Evolutionary conservation across 164 flowering plant species (phyloP), one percentile per base, ranked within the genome.

Genomic region (Dillenia suffruticosa): DNA sequence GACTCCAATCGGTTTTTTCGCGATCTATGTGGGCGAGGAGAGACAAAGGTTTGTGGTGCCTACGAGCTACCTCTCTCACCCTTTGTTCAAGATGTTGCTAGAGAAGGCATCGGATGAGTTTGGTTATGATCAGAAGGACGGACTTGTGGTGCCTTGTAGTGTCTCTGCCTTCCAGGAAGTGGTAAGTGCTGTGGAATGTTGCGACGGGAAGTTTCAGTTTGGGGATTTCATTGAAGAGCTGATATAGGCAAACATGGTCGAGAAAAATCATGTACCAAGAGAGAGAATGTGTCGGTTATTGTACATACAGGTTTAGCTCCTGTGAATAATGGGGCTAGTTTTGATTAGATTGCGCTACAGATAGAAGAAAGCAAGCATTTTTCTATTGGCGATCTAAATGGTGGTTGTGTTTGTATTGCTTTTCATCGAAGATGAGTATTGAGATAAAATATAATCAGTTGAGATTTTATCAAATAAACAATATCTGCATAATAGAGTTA

Each of bases 71-170:
- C 82, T 93, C 1, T 72, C 82, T 4, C 98, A 93, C 53, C 98
- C 98, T 17, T 76, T 93, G 11, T 88, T 93, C 84, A 90, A 78
- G 74, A 93, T 93, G 77, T 44, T 93, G 83, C 58, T 93, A 40
- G 90, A 93, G 68, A 90, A 90, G 70, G 82, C 96, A 0, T 76
- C 68, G 22, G 58, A 85, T 44, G 98, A 90, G 69, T 93, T 72
- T 55, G 93, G 96, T 1, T 85, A 81, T 68, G 79, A 81, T 64
- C 93, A 88, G 53, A 79, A 63, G 55, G 66, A 70, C 65, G 84
- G 85, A 9, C 66, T 93, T 57, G 88, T 83, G 54, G 81, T 93
- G 44, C 97, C 97, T 3, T 90, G 93, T 74, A 81, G 74, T 19
- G 96, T 85, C 2, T 63, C 81, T 9, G 70, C 90, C 9, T 92